Evolutionary conservation across 148 eudicot species (phyloP), one percentile per base, ranked within the genome.

Genomic region (Spergularia marina): DNA sequence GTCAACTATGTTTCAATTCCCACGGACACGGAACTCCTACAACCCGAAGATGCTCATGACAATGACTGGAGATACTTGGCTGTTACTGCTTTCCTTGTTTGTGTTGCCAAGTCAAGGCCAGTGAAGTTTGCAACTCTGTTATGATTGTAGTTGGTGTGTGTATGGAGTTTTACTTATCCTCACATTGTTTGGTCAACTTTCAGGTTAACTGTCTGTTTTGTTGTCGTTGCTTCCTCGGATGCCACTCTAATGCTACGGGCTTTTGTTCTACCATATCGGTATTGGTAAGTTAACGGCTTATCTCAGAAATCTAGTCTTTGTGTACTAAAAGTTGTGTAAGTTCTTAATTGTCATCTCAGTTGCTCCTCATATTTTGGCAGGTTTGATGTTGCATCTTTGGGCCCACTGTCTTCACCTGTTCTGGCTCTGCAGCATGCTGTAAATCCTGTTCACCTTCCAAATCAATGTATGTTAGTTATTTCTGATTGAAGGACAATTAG

Each of bases 11-110:
- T 20, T 74, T 79, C 83, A 65, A 23, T 72, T 47, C 74, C 81
- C 36, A 65, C 40, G 74, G 83, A 83, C 39, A 63, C 67, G 68
- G 84, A 76, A 56, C 78, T 78, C 30, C 60, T 57, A 63, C 62
- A 40, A 44, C 78, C 54, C 67, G 84, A 69, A 76, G 89, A 87
- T 82, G 65, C 74, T 65, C 76, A 60, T 78, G 99, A 89, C 74
- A 89, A 95, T 85, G 99, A 95, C 83, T 95, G 99, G 98, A 89
- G 99, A 89, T 95, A 89, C 82, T 83, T 95, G 60, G 94, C 93
- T 20, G 99, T 95, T 74, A 95, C 99, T 80, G 90, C 97, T 74
- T 95, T 95, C 83, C 88, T 92, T 77, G 90, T 95, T 69, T 79
- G 80, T 63, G 75, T 83, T 82, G 65, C 87, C 68, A 70, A 62